These are phyloP conservation scores for Phytophthora tubulina DNA, from an alignment of 352 stramenopile species.

Conservation along the genomic window DNA sequence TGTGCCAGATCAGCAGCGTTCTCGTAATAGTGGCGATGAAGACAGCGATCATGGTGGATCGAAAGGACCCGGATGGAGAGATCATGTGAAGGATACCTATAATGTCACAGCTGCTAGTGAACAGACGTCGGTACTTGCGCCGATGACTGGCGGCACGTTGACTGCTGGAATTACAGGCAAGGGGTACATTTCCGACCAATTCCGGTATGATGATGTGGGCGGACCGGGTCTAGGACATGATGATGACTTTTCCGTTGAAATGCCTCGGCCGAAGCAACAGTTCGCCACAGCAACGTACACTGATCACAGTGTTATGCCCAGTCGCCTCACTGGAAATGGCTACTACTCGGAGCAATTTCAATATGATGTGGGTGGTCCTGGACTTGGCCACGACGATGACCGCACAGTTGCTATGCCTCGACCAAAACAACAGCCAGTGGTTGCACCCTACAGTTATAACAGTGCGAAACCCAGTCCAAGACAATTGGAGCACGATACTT, in stretches of 20 bases:
- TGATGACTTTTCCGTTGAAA: slow-evolving; percentile 25
- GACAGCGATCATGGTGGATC: slow-evolving; percentile 26
- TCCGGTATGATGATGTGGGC: slow-evolving; percentile 41
- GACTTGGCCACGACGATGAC: slow-evolving; percentile 42
- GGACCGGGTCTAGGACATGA: slow-evolving; percentile 38
- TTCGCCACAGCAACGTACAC: background rate
- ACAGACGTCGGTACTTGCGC: slow-evolving; percentile 14
- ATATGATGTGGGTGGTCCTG: slow-evolving; percentile 39
- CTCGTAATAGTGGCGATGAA: slow-evolving; percentile 20
- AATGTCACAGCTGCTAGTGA: slow-evolving; percentile 26
- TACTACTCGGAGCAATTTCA: slow-evolving; percentile 46
- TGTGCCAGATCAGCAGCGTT: slow-evolving; percentile 25
- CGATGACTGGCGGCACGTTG: slow-evolving; percentile 22
- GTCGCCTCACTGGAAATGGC: slow-evolving; percentile 25
- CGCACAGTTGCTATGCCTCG: slow-evolving; percentile 38
- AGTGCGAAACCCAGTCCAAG: slow-evolving; percentile 2
- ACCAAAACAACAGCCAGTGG: slow-evolving; percentile 22
- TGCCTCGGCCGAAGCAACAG: slow-evolving; percentile 37
- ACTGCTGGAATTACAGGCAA: slow-evolving; percentile 39
- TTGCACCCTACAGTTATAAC: slow-evolving; percentile 22
- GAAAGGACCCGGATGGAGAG: slow-evolving; percentile 41
- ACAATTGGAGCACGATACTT: slow-evolving; percentile 2
- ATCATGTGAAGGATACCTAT: slow-evolving; percentile 42
- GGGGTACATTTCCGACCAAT: slow-evolving; percentile 49
- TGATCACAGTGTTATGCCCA: slow-evolving; percentile 22